These are phyloP conservation scores for Rhynchospora pubera DNA, from an alignment of 176 grass and related monocot species.

Conservation along the genomic window DNA sequence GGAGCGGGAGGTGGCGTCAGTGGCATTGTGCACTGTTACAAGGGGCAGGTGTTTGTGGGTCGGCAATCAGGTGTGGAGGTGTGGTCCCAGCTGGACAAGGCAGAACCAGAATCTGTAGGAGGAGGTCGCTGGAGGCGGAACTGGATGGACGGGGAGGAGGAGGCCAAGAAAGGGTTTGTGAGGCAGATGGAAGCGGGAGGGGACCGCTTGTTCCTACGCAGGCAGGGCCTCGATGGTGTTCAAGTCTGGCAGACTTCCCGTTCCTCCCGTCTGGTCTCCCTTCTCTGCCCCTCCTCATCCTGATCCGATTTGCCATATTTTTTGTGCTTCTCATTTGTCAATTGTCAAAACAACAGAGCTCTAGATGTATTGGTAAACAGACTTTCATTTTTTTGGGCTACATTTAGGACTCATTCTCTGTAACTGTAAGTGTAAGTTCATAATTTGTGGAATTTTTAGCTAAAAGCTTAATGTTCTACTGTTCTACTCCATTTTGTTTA, in stretches of 20 bases:
- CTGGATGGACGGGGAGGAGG: slow-evolving; percentile 62
- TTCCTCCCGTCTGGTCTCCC: slow-evolving; percentile 33
- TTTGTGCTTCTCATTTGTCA: neutral
- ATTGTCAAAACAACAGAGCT: no score
- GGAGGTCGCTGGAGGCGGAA: slow-evolving; percentile 38
- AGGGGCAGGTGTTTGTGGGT: slow-evolving; percentile 68
- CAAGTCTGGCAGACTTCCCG: slow-evolving; percentile 78
- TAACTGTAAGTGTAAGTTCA: no score
- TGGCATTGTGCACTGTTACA: slow-evolving; percentile 62
- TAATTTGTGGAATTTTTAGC: no score
- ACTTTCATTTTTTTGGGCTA: no score
- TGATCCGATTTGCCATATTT: neutral
- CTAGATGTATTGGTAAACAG: no score
- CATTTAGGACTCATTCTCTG: no score
- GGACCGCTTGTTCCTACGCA: slow-evolving; percentile 69
- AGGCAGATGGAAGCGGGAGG: slow-evolving; percentile 63
- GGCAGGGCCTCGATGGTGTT: slow-evolving; percentile 45
- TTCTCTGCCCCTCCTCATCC: slow-evolving; percentile 8
- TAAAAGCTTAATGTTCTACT: no score
- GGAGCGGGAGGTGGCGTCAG: slow-evolving; percentile 54
- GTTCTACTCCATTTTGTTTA: no score
- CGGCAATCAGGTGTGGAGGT: slow-evolving; percentile 68
- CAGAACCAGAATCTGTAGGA: neutral
- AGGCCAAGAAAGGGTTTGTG: slow-evolving; percentile 51
- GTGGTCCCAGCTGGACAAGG: slow-evolving; percentile 47